These are phyloP conservation scores for Trametes polyzona DNA, from an alignment of 1,284 basidiomycete species.

Conservation along the genomic window DNA sequence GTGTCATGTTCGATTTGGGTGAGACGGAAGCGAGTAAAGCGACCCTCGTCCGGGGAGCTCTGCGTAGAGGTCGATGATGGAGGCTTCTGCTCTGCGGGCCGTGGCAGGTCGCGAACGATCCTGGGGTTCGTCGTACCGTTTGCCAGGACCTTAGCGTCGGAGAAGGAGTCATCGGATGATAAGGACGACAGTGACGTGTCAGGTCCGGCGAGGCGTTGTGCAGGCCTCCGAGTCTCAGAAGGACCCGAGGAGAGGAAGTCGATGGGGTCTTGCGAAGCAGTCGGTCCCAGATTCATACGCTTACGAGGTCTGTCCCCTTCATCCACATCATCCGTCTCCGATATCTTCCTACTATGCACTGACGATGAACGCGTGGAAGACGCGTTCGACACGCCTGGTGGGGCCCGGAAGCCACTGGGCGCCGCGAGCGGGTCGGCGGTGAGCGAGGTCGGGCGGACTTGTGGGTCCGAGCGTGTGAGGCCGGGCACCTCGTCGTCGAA, in stretches of 20 bases:
- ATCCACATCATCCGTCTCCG: constrained; percentile 42
- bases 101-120: constrained; percentile 54
- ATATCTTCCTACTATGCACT: constrained; percentile 37
- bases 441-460: constrained; percentile 40
- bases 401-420: constrained; percentile 60
- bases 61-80: constrained; percentile 21
- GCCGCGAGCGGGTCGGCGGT: constrained; percentile 58
- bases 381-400: constrained; percentile 47
- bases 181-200: constrained; percentile 47
- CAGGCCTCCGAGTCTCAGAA: constrained; percentile 57
- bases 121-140: constrained; percentile 53
- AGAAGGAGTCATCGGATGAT: constrained; percentile 64
- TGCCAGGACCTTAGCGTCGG: constrained; percentile 47
- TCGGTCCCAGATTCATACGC: constrained; percentile 58
- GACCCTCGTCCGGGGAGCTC: constrained; percentile 27
- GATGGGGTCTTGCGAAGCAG: constrained; percentile 40
- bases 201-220: constrained; percentile 49
- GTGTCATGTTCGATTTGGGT: constrained; percentile 56
- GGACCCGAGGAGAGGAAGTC: constrained; percentile 55
- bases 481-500: constrained; percentile 46
- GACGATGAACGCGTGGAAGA: constrained; percentile 50
- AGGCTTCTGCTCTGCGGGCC: constrained; percentile 22
- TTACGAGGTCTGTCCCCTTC: constrained; percentile 72
- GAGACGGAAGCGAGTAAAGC: constrained; percentile 62
- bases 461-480: constrained; percentile 38